Evolutionary conservation across 768 basidiomycete genomes (phyloP), one percentile per base, ranked within the genome.

Genomic region (Ephemerocybe angulata): DNA sequence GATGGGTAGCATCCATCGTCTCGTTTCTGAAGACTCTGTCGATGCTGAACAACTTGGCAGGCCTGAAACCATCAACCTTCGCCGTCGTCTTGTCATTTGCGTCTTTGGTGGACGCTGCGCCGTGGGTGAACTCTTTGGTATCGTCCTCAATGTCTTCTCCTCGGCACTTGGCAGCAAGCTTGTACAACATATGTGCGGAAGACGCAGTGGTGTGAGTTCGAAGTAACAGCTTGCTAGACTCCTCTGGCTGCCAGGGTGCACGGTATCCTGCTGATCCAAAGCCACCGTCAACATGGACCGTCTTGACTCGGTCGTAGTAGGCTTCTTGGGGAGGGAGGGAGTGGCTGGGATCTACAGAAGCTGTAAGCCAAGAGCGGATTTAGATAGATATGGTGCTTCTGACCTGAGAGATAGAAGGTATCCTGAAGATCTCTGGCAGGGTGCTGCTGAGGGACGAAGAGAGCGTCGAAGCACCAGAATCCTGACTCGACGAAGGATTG

Each of bases 1-100:
- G 66, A 77, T 99, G 97, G 17, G 97, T 99, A 42, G 94, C 94
- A 70, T 99, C 97, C 81, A 92, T 91, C 0, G 97, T 92, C 72
- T 99, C 97, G 63, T 99, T 99, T 67, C 97, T 80, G 86, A 98
- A 99, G 21, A 99, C 97, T 42, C 97, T 81, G 70, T 99, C 97
- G 60, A 99, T 98, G 62, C 90, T 93, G 82, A 98, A 99, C 59
- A 97, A 67, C 65, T 98, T 97, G 33, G 91, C 91, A 5, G 94
- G 91, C 55, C 86, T 78, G 79, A 97, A 97, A 0, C 90, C 92
- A 47, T 90, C 88, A 62, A 81, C 72, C 19, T 67, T 62, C 15
- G 79, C 76, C 58, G 70, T 61, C 30, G 64, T 55, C 4, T 58
- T 53, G 24, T 57, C 59, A 31, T 62, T 54, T 62, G 49, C 61